Evolutionary conservation across 202 grass and related monocot genomes (phyloP), one percentile per base, ranked within the genome.

Genomic region (Digitaria exilis): DNA sequence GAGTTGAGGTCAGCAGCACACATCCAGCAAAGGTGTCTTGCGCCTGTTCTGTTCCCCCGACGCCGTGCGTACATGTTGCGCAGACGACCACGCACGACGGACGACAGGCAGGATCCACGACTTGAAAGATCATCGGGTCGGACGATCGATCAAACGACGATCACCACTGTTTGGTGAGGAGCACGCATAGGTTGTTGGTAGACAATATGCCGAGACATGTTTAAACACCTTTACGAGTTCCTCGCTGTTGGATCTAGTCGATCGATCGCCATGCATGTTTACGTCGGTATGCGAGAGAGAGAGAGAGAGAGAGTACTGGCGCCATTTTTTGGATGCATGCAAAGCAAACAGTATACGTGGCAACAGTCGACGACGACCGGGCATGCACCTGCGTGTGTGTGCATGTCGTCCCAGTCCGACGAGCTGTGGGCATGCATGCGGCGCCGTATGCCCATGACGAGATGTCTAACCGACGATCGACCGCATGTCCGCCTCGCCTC

Each of bases 11-110:
- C 44, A 50, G 9, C 52, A 51, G 55, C 56, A 50, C 43, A 43
- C 45, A 75, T 73, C 71, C 81, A 57, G 60, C 71, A 66, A 75
- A 75, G 24, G 32, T 24, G 46, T 51, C 62, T 16, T 42, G 62
- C 24, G 22, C 45, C 45, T 74, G 80, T 43, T 22, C 45, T 74
- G 80, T 43, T 22, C 69, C 80, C 69, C 26, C 34, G 4, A 1
- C 82, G 22, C 5, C 14, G 15, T 39, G 51, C 73, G 74, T 13
- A 7, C 26, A 77, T 78, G 28, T 59, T 28, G 49, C 51, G 6
- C 48, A 4, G 52, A 84, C 57, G 52, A 84, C 57, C 26, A 19
- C 49, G 8, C 64, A 46, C 15, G 37, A 12, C 54, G 54, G 44
- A 6, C n/a, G n/a, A n/a, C 67, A 7, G 10, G 19, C 21, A 56